Base-by-base conservation (phyloP, 257 asterid genomes). In the Scutellaria galericulata region DNA sequence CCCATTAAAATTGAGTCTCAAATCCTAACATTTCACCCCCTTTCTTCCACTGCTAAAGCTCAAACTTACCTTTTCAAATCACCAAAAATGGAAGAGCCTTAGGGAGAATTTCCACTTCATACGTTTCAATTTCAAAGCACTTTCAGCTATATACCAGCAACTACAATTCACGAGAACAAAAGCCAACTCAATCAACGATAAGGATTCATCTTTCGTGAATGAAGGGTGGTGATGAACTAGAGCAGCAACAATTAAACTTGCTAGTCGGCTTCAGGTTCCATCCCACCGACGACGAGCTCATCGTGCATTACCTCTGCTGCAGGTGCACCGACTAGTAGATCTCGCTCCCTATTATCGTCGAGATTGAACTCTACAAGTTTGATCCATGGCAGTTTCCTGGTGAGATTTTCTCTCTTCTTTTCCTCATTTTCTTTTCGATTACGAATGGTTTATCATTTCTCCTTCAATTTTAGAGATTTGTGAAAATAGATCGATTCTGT, bases 331-430 rank as follows among this genome's bases (percentile, higher is more conserved):
- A 83, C 9, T 83, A 80, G 47, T 41, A 61, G 52, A 80, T 85
- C 53, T 24, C 82, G 0, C 84, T 41, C 12, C 86, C 90, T 4
- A 81, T 85, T 54, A 78, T 85, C n/a, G 87, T 87, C 68, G 90
- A 85, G 57, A 74, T 85, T 71, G 86, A 85, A 66, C 86, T 85
- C 53, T 85, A 85, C 77, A 85, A 82, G 22, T 85, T 85, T 40
- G 81, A 85, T 54, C 89, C 89, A 14, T 85, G 89, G 89, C 62
- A 85, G 42, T 86, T 85, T 46, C 90, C 90, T 24, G 84, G 90
- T 85, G 60, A 20, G 42, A 39, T 11, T 45, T 13, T 1, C 11
- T 60, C 37, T 47, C n/a, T 20, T 42, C 55, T 18, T 35, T 64
- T 64, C 40, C 44, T 7, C 57, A 9, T 51, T 6, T 51, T 51